Percentiles rank a stretch among this genome's conserved stretches.
These are phyloP conservation scores for Halteria grandinella DNA, from an alignment of 73 alveolate species.

Conservation along the genomic window DNA sequence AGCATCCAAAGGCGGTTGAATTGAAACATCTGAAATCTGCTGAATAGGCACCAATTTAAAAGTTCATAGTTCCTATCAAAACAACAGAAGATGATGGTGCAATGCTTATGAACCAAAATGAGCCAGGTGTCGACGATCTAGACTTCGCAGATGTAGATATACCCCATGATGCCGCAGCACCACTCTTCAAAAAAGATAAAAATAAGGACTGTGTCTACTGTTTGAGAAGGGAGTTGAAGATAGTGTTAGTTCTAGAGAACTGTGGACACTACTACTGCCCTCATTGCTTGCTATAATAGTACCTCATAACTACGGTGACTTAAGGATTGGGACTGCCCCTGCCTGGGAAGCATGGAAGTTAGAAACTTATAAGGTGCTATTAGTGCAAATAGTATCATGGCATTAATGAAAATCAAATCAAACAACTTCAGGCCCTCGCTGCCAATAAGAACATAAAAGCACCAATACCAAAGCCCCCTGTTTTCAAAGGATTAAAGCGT, in stretches of 20 bases:
- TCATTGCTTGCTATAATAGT: constrained; percentile 14
- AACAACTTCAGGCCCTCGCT: not conserved
- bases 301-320: constrained; percentile 26
- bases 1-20: no score
- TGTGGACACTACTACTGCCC: constrained; percentile 52
- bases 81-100: no score
- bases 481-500: constrained; percentile 14
- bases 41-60: no score
- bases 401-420: not conserved
- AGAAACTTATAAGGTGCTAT: constrained; percentile 23
- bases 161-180: no score
- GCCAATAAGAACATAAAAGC: not conserved
- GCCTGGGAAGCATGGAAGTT: constrained; percentile 38
- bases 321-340: no score
- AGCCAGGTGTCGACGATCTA: no score
- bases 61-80: no score
- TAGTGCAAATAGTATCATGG: constrained; percentile 9
- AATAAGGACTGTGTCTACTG: constrained; percentile 26
- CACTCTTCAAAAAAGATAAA: constrained; percentile 7
- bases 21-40: no score
- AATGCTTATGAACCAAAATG: no score
- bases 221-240: constrained; percentile 9
- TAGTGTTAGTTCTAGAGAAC: not conserved
- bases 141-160: no score
- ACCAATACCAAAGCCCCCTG: constrained; percentile 54